Percentiles rank a stretch among this genome's conserved stretches.
Conservation (phyloP, 768 basidiomycete species). For the Calocera cornea region DNA sequence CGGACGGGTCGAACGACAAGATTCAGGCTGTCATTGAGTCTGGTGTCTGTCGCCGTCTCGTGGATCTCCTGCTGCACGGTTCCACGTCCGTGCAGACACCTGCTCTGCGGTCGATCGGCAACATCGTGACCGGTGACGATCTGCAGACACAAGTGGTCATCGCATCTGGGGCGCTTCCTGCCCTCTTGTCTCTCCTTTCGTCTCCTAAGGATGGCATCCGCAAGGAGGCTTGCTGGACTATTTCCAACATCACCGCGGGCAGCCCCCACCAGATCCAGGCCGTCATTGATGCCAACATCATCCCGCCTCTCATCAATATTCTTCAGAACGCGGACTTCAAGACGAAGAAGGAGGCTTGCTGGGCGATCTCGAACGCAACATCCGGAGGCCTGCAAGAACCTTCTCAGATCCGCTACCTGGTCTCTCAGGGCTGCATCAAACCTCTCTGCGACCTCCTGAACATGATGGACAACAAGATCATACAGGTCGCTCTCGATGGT, state of each 20-base stretch:
- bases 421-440: slow-evolving; percentile 95
- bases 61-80: slow-evolving; percentile 84
- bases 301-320: slow-evolving; percentile 97
- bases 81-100: slow-evolving; percentile 90
- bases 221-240: slow-evolving; percentile 99
- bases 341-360: slow-evolving; percentile 98
- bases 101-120: slow-evolving; percentile 93
- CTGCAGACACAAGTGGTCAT: slow-evolving; percentile 99
- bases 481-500: slow-evolving; percentile 94
- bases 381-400: slow-evolving; percentile 96
- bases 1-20: slow-evolving; percentile 97
- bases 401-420: slow-evolving; percentile 92
- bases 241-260: slow-evolving; percentile 96
- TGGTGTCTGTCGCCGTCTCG: slow-evolving; percentile 91
- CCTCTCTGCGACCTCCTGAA: slow-evolving; percentile 90
- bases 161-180: slow-evolving; percentile 91
- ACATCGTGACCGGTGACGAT: slow-evolving; percentile 98
- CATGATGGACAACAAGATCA: slow-evolving; percentile 99
- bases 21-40: slow-evolving; percentile 99
- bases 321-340: slow-evolving; percentile 97
- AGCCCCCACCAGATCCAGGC: slow-evolving; percentile 94
- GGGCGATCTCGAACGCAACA: slow-evolving; percentile 98
- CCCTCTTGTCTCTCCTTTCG: slow-evolving; percentile 79
- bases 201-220: slow-evolving; percentile 98
- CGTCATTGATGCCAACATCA: slow-evolving; percentile 94